A percentile compares a stretch with the other conserved stretches of the same genome.
phyloP scores from a whole-genome alignment of 768 basidiomycete species.

The Amanita rubescens region DNA sequence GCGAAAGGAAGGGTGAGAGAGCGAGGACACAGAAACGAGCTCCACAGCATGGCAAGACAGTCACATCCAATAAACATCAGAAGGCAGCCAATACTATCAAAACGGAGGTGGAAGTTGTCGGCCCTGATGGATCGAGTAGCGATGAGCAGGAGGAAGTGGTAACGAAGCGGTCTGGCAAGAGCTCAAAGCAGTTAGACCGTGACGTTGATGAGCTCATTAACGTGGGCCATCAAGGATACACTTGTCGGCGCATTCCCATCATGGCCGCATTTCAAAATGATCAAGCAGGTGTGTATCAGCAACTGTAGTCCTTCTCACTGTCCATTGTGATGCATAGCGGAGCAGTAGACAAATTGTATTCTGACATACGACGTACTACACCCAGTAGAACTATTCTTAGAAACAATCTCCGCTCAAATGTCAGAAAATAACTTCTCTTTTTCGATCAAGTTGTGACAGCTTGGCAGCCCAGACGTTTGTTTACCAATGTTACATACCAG shows the following conservation, averaged over 20 bases:
- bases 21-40: background rate
- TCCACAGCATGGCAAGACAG: background rate
- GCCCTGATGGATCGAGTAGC: background rate
- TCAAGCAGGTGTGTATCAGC: constrained; percentile 1
- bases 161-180: background rate
- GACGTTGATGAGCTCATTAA: background rate
- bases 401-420: too few species aligned
- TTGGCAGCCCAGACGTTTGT: too few species aligned
- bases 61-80: background rate
- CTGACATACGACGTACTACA: too few species aligned
- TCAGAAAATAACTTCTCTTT: too few species aligned
- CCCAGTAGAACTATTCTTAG: too few species aligned
- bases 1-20: background rate
- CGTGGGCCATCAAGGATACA: background rate
- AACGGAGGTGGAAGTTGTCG: background rate
- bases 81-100: too few species aligned
- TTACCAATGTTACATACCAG: too few species aligned
- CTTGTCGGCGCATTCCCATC: background rate
- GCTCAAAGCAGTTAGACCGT: background rate
- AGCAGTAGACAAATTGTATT: too few species aligned
- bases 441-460: too few species aligned
- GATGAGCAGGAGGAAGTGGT: background rate
- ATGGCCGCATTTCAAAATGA: background rate
- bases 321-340: too few species aligned
- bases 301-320: too few species aligned